Conservation (phyloP, 345 rosid species). For the Linum lewisii region DNA sequence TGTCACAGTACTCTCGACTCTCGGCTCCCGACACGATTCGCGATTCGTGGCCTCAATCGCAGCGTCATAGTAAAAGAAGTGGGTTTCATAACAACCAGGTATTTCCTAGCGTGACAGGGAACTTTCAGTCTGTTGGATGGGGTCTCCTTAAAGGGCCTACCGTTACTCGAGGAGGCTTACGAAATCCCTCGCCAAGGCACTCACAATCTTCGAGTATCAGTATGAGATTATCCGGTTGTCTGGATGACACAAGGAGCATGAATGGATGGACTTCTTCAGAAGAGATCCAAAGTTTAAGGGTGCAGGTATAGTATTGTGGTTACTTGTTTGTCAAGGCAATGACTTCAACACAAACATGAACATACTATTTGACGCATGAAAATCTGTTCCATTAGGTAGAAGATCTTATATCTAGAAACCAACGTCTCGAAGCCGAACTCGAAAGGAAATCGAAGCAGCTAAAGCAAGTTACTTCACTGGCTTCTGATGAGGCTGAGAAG, state of each 20-base stretch:
- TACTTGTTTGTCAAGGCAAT: background rate
- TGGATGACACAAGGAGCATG: conserved; percentile 42
- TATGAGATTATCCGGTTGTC: conserved; percentile 17
- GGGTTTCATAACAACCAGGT: conserved; percentile 25
- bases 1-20: conserved; percentile 30
- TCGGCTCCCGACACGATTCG: conserved; percentile 37
- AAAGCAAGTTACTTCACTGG: conserved; percentile 59
- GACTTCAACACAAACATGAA: background rate
- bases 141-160: conserved; percentile 25
- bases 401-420: conserved; percentile 46
- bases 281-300: conserved; percentile 49
- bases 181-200: conserved; percentile 20
- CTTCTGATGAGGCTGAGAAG: conserved; percentile 79
- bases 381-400: conserved; percentile 42
- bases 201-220: conserved; percentile 30
- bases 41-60: conserved; percentile 37
- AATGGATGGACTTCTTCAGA: conserved; percentile 32
- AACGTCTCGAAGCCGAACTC: conserved; percentile 65
- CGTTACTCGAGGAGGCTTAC: conserved; percentile 17
- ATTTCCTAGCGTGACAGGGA: conserved; percentile 33
- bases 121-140: conserved; percentile 26
- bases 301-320: conserved; percentile 41
- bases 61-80: conserved; percentile 20
- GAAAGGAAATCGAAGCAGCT: conserved; percentile 49
- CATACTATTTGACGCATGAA: background rate